Evolutionary conservation across 257 asterid genomes (phyloP).

Genomic region (Capsicum rhomboideum): DNA sequence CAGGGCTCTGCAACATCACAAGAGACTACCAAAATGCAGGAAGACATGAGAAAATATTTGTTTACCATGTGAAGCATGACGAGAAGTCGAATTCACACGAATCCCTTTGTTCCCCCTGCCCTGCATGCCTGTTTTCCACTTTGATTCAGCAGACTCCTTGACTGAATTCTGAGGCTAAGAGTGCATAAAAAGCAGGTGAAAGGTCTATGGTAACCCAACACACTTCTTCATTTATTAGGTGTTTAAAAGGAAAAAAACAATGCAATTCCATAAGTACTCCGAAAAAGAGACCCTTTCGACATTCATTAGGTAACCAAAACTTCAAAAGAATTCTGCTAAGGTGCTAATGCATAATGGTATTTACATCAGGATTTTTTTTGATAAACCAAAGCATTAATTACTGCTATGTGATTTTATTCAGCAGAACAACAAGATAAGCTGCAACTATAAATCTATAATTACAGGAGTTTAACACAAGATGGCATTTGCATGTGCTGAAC

Average conservation of each 20-base stretch:
- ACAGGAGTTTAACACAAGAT: not conserved
- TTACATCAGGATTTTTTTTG: not conserved
- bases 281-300: not conserved
- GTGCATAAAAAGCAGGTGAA: not conserved
- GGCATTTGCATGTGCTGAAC: not conserved
- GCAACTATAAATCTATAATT: not conserved
- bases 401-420: not conserved
- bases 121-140: constrained; percentile 62
- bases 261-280: not conserved
- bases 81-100: constrained; percentile 54
- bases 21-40: not conserved
- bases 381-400: not conserved
- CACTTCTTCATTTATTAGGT: not conserved
- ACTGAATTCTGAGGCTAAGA: constrained; percentile 38
- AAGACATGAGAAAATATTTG: not conserved
- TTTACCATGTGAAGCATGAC: constrained; percentile 55
- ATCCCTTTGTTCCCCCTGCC: constrained; percentile 52
- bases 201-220: not conserved
- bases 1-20: not conserved
- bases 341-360: not conserved
- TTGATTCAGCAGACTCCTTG: constrained; percentile 58
- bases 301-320: not conserved
- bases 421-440: not conserved
- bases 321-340: not conserved
- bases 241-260: not conserved